Evolutionary conservation across 345 rosid genomes (phyloP).

Genomic region (Populus deltoides): DNA sequence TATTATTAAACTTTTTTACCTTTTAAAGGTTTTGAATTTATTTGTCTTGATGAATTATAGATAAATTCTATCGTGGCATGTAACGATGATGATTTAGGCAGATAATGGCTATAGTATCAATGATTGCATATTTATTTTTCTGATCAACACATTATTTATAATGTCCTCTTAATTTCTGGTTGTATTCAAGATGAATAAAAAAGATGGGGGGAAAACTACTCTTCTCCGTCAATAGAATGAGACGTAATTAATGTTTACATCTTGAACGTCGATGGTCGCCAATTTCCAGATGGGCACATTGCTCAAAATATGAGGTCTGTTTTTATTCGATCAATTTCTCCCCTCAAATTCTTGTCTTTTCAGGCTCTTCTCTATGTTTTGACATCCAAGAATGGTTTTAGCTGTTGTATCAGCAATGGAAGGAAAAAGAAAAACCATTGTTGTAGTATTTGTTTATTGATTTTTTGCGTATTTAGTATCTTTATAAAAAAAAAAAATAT

Average conservation of each 20-base stretch:
- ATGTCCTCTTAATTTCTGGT: not conserved
- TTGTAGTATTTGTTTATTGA: not conserved
- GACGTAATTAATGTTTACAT: constrained; percentile 13
- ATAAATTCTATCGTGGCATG: not conserved
- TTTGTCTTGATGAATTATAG: too few species aligned
- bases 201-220: not conserved
- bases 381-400: not conserved
- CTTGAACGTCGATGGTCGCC: constrained; percentile 49
- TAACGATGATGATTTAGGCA: not conserved
- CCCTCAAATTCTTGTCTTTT: not conserved
- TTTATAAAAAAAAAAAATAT: not conserved
- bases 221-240: constrained; percentile 2
- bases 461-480: not conserved
- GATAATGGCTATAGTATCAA: not conserved
- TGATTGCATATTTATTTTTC: not conserved
- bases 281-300: constrained; percentile 56
- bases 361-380: not conserved
- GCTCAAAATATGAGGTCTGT: constrained; percentile 72
- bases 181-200: not conserved
- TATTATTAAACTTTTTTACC: too few species aligned
- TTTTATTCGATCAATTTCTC: not conserved
- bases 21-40: too few species aligned
- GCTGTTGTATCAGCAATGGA: not conserved
- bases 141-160: not conserved
- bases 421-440: not conserved